Evolutionary conservation across 441 rosid species (phyloP), one percentile per base, ranked within the genome.

Genomic region (Biscutella laevigata): DNA sequence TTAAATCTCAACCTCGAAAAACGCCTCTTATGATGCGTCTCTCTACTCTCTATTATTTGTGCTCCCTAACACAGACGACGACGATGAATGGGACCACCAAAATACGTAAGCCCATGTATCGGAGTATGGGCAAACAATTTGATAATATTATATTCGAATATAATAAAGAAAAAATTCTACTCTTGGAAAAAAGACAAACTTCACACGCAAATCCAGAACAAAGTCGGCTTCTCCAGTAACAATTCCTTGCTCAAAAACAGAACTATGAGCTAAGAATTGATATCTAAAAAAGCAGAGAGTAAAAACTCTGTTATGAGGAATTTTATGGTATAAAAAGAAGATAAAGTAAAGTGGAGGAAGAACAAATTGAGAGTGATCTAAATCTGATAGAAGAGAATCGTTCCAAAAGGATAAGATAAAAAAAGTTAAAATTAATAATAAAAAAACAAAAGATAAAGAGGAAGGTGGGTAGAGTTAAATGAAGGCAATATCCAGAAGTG

Each of bases 1-100:
- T n/a, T n/a, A n/a, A n/a, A 49, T 12, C 25, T 25, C 10, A 40
- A 43, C 55, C 64, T 57, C 59, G 64, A 57, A 43, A 32, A 55
- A 60, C 61, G 57, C 53, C 37, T 54, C 61, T 37, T 24, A 36
- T 29, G 14, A 12, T 30, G n/a, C n/a, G n/a, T n/a, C n/a, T n/a
- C n/a, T n/a, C n/a, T n/a, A n/a, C n/a, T n/a, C 64, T 65, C 60
- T 66, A 51, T 51, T 57, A 66, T 66, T 66, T 44, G 60, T 51
- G 70, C 60, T 65, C 46, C 45, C 63, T 57, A 9, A n/a, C 69
- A 49, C 57, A 64, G 64, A 57, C 57, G 53, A 49, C 55, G 70
- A 65, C 39, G 63, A 47, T 2, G 61, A 38, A 56, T 25, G 64
- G 70, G 64, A 57, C 70, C 70, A 65, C 64, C 22, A 5, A 4